A percentile compares a stretch with the other conserved stretches of the same genome.
phyloP scores from a whole-genome alignment of 352 stramenopile genomes.

The Phytophthora colocasiae region DNA sequence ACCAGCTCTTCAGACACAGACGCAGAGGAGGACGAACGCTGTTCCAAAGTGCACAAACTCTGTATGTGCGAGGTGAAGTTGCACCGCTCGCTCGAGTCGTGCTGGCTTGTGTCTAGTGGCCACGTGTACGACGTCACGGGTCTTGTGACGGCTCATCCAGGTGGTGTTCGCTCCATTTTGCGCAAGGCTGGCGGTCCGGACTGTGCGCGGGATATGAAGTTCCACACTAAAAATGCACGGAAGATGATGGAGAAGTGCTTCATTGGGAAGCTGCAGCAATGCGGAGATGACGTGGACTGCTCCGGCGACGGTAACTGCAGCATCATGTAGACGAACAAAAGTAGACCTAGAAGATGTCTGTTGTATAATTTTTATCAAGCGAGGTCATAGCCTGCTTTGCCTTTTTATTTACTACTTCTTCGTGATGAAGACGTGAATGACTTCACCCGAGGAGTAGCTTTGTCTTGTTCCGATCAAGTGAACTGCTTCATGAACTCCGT shows the following conservation, averaged over 20 bases:
- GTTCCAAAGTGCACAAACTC: slow-evolving; percentile 68
- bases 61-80: slow-evolving; percentile 79
- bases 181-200: slow-evolving; percentile 81
- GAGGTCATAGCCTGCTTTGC: background rate
- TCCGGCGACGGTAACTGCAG: slow-evolving; percentile 55
- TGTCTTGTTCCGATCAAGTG: slow-evolving; percentile 39
- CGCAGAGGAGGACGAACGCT: slow-evolving; percentile 46
- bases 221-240: slow-evolving; percentile 79
- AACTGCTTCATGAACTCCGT: slow-evolving; percentile 97
- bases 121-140: slow-evolving; percentile 90
- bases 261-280: slow-evolving; percentile 77
- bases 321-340: slow-evolving; percentile 63
- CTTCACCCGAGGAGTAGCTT: background rate
- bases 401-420: slow-evolving; percentile 40
- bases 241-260: slow-evolving; percentile 86
- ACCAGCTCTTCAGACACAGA: slow-evolving; percentile 27
- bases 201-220: slow-evolving; percentile 83
- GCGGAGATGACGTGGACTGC: slow-evolving; percentile 50
- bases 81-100: slow-evolving; percentile 93
- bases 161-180: slow-evolving; percentile 78
- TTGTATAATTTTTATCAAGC: slow-evolving; percentile 38
- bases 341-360: slow-evolving; percentile 21
- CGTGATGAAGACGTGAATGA: slow-evolving; percentile 5
- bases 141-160: slow-evolving; percentile 76
- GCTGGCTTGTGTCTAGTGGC: slow-evolving; percentile 94